Evolutionary conservation across 2,329 filamentous ascomycete genomes (phyloP).

Genomic region (Beauveria brongniartii): DNA sequence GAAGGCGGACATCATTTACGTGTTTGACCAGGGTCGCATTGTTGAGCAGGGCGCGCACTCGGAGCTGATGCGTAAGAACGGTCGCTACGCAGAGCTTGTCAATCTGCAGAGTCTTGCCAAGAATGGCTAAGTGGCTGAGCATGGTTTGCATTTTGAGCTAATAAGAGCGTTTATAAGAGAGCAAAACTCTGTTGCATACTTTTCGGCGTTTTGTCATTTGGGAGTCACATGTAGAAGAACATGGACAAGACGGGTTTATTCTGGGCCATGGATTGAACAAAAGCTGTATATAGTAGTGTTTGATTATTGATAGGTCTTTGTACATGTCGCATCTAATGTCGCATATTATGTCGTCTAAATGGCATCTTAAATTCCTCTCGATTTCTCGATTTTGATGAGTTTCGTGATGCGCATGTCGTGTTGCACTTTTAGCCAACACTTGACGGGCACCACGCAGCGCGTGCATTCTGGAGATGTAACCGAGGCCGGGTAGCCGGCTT

Average conservation of each 20-base stretch:
- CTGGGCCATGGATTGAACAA: not conserved
- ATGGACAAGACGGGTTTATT: not conserved
- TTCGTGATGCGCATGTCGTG: too few species aligned
- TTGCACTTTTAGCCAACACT: too few species aligned
- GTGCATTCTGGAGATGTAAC: not conserved
- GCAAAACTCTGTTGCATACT: not conserved
- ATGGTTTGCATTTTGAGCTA: not conserved
- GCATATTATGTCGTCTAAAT: not conserved
- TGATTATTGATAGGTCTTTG: not conserved
- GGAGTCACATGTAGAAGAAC: not conserved
- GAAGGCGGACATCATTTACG: conserved; percentile 89
- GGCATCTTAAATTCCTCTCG: not conserved
- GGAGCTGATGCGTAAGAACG: conserved; percentile 61
- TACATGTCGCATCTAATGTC: not conserved
- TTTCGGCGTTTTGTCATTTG: conserved; percentile 1
- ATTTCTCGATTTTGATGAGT: not conserved
- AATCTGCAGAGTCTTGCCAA: conserved; percentile 72
- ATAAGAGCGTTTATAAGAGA: not conserved
- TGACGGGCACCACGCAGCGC: not conserved
- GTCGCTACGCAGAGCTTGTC: conserved; percentile 70
- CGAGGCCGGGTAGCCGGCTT: not conserved
- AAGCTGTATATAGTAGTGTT: not conserved
- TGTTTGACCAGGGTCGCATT: conserved; percentile 85
- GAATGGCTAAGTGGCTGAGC: conserved; percentile 22
- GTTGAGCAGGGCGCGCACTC: conserved; percentile 77